Evolutionary conservation across 495 filamentous ascomycete genomes (phyloP), one percentile per base, ranked within the genome.

Genomic region (Paragyromitra xinjiangensis): DNA sequence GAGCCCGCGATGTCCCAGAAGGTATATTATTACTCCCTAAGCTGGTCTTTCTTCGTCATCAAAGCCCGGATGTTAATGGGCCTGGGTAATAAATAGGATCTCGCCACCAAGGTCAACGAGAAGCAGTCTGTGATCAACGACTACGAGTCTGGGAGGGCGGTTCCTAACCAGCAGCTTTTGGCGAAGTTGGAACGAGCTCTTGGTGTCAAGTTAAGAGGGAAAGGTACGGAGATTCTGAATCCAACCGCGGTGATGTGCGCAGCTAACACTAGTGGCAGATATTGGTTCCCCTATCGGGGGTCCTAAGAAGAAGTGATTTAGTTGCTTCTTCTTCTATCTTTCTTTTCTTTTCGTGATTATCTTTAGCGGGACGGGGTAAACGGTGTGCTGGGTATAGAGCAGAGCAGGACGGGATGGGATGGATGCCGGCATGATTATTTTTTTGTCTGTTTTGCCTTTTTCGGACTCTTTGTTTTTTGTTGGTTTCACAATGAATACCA

Each of bases 1-100:
- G 92, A 90, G 82, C 90, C 90, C 72, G 94, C 95, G 86, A 92
- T 98, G 92, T 95, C 94, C 44, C 95, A 98, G 88, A 96, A 95
- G 87, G 74, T 77, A 77, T 73, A 45, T 64, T 42, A 51, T n/a
- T 14, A 73, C 44, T 34, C 16, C 16, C 11, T 34, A 39, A 19
- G 29, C n/a, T 12, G n/a, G 12, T 61, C 16, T 8, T 62, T 58
- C 51, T 42, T 40, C 26, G n/a, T 48, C n/a, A 8, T 44, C 19
- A 55, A 65, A 44, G 19, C 51, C 11, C 6, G 16, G 40, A 42
- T 73, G 40, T 55, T 77, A 40, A 77, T 72, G 14, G 12, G 3
- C 14, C 56, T 50, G 42, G 19, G 34, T 9, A 42, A 37, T 34
- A 8, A 63, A 45, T 59, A 77, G 74, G 94, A 98, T 80, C 90